Evolutionary conservation across 2,329 filamentous ascomycete species (phyloP), one percentile per base, ranked within the genome.

Genomic region (Penicillium sp.): DNA sequence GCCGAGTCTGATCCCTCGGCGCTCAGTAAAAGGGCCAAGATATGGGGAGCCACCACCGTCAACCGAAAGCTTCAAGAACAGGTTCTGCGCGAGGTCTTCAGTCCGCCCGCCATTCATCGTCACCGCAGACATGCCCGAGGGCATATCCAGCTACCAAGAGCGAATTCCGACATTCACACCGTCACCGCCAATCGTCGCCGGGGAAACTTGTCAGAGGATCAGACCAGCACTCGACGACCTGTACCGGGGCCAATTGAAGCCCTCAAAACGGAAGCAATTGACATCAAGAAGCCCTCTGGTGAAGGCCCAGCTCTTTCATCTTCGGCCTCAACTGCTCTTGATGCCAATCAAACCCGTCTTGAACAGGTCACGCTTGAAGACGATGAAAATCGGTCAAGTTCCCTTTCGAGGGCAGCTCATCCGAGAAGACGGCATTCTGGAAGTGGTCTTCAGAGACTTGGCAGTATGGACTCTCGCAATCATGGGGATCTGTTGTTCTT

Each of bases 41-140:
- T 82, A 57, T 97, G 93, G 92, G 92, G 93, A 7, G 91, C 92
- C 14, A 97, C 92, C 0, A 92, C 88, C 21, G 89, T 97, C 54
- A 97, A 97, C 69, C 88, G 89, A 64, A 86, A 88, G 55, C 75
- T 97, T 38, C 88, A 92, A 55, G 93, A 96, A 69, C 90, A 96
- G 71, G 92, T 97, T 1, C 88, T 97, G 67, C 90, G 92, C 38
- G 92, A 97, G 69, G 93, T 93, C 0, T 97, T 97, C 67, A 79
- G 91, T 41, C 90, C 92, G 55, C 88, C 92, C 49, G 86, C 89
- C 0, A 89, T 96, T 56, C 87, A 90, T 64, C 90, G 92, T 63
- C 87, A 88, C 57, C 87, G 92, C 56, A 86, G 88, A 31, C 88
- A 88, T 58, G 56, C 71, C 18, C 79, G 81, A 16, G 83, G 86